Percentiles rank a stretch among this genome's conserved stretches.
Evolutionary conservation across 345 rosid species (phyloP).

Genomic region (Jatropha curcas): DNA sequence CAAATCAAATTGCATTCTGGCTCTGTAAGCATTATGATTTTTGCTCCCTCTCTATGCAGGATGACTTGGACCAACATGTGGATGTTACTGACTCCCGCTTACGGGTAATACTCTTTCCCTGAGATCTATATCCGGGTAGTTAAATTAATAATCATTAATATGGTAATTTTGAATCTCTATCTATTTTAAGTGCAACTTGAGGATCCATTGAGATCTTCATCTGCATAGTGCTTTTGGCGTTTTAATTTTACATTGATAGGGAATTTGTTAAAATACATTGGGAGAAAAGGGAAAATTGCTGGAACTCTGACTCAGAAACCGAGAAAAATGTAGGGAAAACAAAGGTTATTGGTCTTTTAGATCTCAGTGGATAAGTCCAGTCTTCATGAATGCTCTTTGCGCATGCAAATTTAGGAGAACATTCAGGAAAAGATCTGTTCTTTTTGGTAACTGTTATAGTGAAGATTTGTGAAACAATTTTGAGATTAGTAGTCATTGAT

Average conservation of each 20-base stretch:
- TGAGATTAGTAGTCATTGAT: not conserved
- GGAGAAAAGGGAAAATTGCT: not conserved
- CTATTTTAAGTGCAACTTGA: too few relatives aligned
- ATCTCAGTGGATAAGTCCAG: not conserved
- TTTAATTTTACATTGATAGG: not conserved
- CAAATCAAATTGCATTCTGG: not conserved
- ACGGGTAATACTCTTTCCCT: constrained; percentile 49
- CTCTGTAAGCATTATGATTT: not conserved
- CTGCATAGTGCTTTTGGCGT: not conserved
- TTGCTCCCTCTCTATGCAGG: constrained; percentile 48
- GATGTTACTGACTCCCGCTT: constrained; percentile 89
- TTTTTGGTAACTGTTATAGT: not conserved
- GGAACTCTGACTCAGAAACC: not conserved
- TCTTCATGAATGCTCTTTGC: not conserved
- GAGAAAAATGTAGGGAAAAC: too few relatives aligned
- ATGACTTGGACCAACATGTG: constrained; percentile 85
- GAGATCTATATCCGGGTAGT: not conserved
- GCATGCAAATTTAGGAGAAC: not conserved
- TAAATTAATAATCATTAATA: too few relatives aligned
- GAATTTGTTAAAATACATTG: not conserved
- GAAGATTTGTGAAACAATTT: not conserved
- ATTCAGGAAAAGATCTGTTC: not conserved
- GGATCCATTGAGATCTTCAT: not conserved
- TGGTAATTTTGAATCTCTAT: too few relatives aligned
- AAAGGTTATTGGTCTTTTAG: not conserved